Percentiles rank a stretch among this genome's conserved stretches.
These are phyloP conservation scores for Odontarrhena argentea DNA, from an alignment of 345 rosid genomes.

Conservation along the genomic window DNA sequence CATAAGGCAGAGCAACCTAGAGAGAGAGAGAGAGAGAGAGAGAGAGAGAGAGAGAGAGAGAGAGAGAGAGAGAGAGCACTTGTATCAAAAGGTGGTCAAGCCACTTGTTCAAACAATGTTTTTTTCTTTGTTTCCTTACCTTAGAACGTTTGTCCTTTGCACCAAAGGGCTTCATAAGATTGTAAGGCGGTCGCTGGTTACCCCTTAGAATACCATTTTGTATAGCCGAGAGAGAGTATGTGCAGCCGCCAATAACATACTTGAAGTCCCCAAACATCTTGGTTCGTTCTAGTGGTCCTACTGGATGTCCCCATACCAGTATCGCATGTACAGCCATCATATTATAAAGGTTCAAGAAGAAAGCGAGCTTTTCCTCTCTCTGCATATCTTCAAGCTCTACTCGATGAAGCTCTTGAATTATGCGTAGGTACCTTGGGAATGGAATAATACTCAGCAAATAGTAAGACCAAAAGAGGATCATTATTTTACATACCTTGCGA, in stretches of 20 bases:
- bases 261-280: conserved; percentile 74
- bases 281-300: conserved; percentile 69
- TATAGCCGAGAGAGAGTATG: conserved; percentile 79
- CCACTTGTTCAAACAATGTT: background rate
- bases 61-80: conserved; percentile 2
- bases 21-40: background rate
- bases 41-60: conserved; percentile 16
- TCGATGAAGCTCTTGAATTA: conserved; percentile 81
- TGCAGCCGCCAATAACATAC: conserved; percentile 73
- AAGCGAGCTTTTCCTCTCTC: conserved; percentile 81
- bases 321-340: conserved; percentile 90
- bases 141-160: conserved; percentile 65
- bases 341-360: conserved; percentile 82
- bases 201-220: conserved; percentile 83
- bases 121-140: conserved; percentile 37
- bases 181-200: conserved; percentile 82
- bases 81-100: background rate
- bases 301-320: conserved; percentile 71
- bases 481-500: conserved; percentile 62
- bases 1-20: conserved; percentile 68
- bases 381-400: conserved; percentile 63
- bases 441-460: conserved; percentile 4
- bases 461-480: background rate
- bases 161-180: conserved; percentile 74
- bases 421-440: conserved; percentile 64